Evolutionary conservation across 176 grass and related monocot species (phyloP), one percentile per base, ranked within the genome.

Genomic region (Bromus sterilis): DNA sequence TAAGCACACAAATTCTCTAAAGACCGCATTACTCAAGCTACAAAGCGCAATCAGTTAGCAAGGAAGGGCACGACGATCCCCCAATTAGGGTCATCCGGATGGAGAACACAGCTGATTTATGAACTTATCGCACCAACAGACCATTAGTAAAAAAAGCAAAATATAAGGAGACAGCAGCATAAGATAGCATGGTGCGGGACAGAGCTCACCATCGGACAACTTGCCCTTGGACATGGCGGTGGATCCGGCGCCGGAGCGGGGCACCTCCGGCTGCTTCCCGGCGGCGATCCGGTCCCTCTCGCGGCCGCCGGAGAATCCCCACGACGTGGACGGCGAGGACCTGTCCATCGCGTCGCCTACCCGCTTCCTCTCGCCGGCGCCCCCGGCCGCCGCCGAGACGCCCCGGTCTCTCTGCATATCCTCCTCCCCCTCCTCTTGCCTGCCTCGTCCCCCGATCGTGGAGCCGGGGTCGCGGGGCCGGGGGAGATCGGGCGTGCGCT

Each of bases 341-440:
- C 74, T 79, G 40, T 92, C 90, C 78, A 92, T 77, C 37, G 82
- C 83, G 35, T 92, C 90, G 60, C 84, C 80, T 83, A 92, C 86
- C 42, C 86, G 67, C 86, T 92, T 89, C 83, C 83, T 77, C 36
- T 92, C 90, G 10, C 76, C 59, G 51, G 51, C 70, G 60, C 55
- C 86, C 20, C 48, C 71, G 18, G 71, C 79, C 33, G 78, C 75
- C 53, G 68, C 83, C 14, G 64, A 60, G 64, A 81, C 86, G 28
- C 86, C 79, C 60, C 78, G 60, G 65, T 71, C 86, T 29, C 67
- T 78, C 65, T 89, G 80, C 90, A 92, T 89, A 25, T 79, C 67
- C 80, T 74, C 67, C 46, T 29, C 44, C 11, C 68, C 59, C 49
- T 70, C 62, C 69, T 70, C 2, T 18, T 53, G n/a, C 86, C 33